These are phyloP conservation scores for Saturnispora sekii DNA, from an alignment of 805 yeast species.

Conservation along the genomic window DNA sequence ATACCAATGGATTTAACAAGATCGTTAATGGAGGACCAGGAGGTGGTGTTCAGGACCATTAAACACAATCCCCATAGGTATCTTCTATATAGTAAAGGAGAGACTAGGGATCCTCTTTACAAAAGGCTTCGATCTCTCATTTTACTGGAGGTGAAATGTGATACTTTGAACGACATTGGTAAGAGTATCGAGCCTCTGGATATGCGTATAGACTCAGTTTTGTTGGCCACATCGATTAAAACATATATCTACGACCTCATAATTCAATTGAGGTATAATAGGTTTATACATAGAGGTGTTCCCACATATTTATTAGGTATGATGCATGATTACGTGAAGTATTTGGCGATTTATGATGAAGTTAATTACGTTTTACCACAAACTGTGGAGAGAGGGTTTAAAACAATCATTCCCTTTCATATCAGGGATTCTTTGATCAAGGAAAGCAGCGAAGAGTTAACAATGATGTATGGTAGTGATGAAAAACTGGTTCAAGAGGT, in stretches of 20 bases:
- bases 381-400: conserved; percentile 40
- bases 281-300: conserved; percentile 44
- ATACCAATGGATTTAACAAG: neutral
- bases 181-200: neutral
- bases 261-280: conserved; percentile 42
- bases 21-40: neutral
- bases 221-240: conserved; percentile 17
- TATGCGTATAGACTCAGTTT: neutral
- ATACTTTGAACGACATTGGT: neutral
- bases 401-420: conserved; percentile 36
- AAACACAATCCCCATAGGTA: neutral
- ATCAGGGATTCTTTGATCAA: conserved; percentile 26
- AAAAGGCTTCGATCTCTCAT: conserved; percentile 1
- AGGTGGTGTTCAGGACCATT: conserved; percentile 1
- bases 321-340: conserved; percentile 30
- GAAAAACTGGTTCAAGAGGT: conserved; percentile 31
- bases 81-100: neutral
- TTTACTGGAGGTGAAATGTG: neutral
- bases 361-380: conserved; percentile 41
- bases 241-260: conserved; percentile 50
- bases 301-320: conserved; percentile 38
- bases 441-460: conserved; percentile 37
- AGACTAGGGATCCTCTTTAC: neutral
- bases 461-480: conserved; percentile 50
- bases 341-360: conserved; percentile 34